Base-by-base conservation (phyloP, 805 yeast genomes). In the Cyberlindnera meyerae region DNA sequence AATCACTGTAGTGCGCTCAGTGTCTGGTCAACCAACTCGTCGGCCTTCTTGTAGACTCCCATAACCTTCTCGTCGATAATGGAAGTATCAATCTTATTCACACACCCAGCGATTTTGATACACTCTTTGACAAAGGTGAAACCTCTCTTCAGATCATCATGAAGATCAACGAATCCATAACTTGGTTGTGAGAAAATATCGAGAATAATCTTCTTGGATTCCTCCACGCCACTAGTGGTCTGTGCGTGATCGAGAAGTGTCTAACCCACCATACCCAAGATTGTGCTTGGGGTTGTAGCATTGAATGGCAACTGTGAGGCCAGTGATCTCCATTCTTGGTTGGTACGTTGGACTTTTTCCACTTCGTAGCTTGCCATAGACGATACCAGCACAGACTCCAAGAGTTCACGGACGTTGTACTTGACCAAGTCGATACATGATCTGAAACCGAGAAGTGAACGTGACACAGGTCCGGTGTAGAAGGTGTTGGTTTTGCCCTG, bases 381-480 rank as follows among this genome's bases (percentile, higher is more conserved):
- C 15, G 78, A 75, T 52, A 68, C 71, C 40, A 67, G 51, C 34
- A 66, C 70, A 31, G 68, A 66, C 46, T 77, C 82, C 20, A 77
- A 54, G n/a, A 79, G 58, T 44, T 77, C 78, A 42, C 75, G 70
- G 18, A 77, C 54, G 28, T 68, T 68, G 16, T 58, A 61, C 21
- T 70, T 70, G 32, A 82, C 57, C 32, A 71, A 71, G 37, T 76
- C 69, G 31, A 82, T 55, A 38, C 77, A 75, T 14, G 87, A 79
- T 52, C 88, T 71, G 55, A 81, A 82, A 29, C 76, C 72, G 33
- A 84, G 63, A 24, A 85, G 63, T 26, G 75, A 71, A 46, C 80
- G 73, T 13, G 86, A 82, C 24, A 86, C 66, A 11, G 87, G 88
- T 2, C 89, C 89, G 30, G 72, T 71, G 60, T 75, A 79, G 11